phyloP scores from a whole-genome alignment of 495 filamentous ascomycete genomes.

The Neurospora sp. region DNA sequence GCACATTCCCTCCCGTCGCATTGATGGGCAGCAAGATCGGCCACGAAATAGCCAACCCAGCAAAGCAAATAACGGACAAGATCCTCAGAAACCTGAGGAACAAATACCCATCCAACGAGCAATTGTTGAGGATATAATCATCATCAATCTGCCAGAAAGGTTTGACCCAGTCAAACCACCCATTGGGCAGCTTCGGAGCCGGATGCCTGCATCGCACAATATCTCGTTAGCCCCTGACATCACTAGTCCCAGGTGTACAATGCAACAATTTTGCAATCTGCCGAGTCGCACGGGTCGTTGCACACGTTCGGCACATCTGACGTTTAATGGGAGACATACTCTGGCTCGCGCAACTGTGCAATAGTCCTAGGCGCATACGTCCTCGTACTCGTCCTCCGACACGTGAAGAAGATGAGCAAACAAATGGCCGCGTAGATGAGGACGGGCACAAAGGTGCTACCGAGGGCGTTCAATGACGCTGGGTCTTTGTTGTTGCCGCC shows the following conservation, averaged over 20 bases:
- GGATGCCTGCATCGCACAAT: slow-evolving; percentile 42
- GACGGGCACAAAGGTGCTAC: slow-evolving; percentile 44
- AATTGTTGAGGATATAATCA: slow-evolving; percentile 51
- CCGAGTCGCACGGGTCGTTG: not conserved
- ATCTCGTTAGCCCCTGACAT: not conserved
- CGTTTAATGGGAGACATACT: slow-evolving; percentile 14
- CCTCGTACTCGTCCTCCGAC: slow-evolving; percentile 20
- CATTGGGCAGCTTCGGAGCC: slow-evolving; percentile 54
- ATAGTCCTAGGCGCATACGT: slow-evolving; percentile 26
- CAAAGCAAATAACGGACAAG: slow-evolving; percentile 57
- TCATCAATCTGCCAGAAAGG: slow-evolving; percentile 53
- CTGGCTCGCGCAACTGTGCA: slow-evolving; percentile 15
- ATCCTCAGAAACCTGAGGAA: slow-evolving; percentile 73
- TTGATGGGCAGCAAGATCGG: slow-evolving; percentile 74
- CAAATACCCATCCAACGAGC: slow-evolving; percentile 66
- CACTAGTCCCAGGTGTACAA: not conserved
- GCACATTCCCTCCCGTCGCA: slow-evolving; percentile 53
- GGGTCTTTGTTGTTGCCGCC: slow-evolving; percentile 5
- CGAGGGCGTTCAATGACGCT: slow-evolving; percentile 24
- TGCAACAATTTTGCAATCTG: not conserved
- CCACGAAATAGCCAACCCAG: slow-evolving; percentile 62
- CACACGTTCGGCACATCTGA: not conserved
- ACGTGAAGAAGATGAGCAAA: slow-evolving; percentile 19
- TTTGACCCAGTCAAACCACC: slow-evolving; percentile 55
- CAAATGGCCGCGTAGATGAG: slow-evolving; percentile 29